These are phyloP conservation scores for Apiotrichum veenhuisii DNA, from an alignment of 1,284 basidiomycete genomes.

Conservation along the genomic window DNA sequence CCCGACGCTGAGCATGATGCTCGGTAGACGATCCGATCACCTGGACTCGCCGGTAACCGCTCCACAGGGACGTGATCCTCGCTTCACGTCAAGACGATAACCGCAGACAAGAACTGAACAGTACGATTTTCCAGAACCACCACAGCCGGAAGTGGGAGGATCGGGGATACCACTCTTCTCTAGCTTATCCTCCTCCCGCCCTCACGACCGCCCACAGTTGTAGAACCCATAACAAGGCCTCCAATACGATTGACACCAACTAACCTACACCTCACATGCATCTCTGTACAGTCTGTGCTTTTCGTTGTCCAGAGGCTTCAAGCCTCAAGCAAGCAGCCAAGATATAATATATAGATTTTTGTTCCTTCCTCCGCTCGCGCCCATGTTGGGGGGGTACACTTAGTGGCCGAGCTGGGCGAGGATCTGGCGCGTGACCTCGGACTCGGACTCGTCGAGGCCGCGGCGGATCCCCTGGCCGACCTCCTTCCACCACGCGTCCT, in stretches of 20 bases:
- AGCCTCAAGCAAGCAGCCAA: too few species aligned
- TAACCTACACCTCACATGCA: background rate
- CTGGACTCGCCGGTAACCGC: too few species aligned
- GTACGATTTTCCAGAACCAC: too few species aligned
- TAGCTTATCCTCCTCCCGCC: background rate
- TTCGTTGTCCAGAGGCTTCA: background rate
- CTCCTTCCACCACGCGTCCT: slow-evolving; percentile 17
- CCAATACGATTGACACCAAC: background rate
- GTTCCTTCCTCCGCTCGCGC: too few species aligned
- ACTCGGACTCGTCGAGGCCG: background rate
- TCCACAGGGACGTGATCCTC: too few species aligned
- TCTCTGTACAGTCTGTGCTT: background rate
- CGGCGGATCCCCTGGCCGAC: slow-evolving; percentile 4
- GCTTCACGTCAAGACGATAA: too few species aligned
- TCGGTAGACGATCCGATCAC: background rate
- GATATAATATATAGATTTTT: too few species aligned
- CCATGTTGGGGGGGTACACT: too few species aligned
- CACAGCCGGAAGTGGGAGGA: too few species aligned
- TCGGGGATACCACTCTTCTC: too few species aligned
- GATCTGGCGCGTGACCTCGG: background rate
- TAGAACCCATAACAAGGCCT: background rate
- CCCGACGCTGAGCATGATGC: slow-evolving; percentile 6
- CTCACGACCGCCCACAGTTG: background rate
- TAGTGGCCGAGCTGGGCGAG: too few species aligned
- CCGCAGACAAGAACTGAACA: too few species aligned